Evolutionary conservation across 805 yeast genomes (phyloP), one percentile per base, ranked within the genome.

Genomic region (Debaryomyces maramus): DNA sequence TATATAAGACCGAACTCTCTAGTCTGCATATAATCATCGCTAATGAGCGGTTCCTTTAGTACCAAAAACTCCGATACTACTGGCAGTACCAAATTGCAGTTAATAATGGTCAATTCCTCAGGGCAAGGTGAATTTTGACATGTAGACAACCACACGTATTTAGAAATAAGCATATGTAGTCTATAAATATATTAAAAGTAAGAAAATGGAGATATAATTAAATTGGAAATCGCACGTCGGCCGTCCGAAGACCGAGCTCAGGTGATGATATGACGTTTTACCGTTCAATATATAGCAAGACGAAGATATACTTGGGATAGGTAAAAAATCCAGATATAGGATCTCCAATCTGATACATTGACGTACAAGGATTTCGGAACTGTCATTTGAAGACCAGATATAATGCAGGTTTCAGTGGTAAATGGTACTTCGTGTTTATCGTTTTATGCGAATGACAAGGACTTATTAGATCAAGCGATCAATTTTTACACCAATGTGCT

Each of bases 401-500:
- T 7, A 4, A 55, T 54, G 58, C 48, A 53, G 6, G 40, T 58
- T 27, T 61, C 82, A 13, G 56, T 79, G 36, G 75, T 81, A 41
- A 80, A 79, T 53, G 85, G 84, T 14, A 69, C 78, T 16, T 70
- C 85, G 16, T 72, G 69, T 54, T 67, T 77, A 42, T 63, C 72
- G 13, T 61, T 80, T 30, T 69, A 70, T 46, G 87, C 90, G 8
- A 67, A 79, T 13, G 72, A 72, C 40, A 55, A 59, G 18, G 56
- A 55, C 11, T 56, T 77, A 26, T 76, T 72, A 41, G 49, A 64
- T 20, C 53, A 70, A 21, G 72, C 89, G 3, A 60, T 75, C 23
- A 53, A 60, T 18, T 88, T 87, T 64, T 88, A 87, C 61, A 60
- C 72, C 39, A 61, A 70, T 34, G 54, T 79, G 10, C 65, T 70